These are phyloP conservation scores for Cyberlindnera euphorbiiphila DNA, from an alignment of 805 yeast genomes.

Conservation along the genomic window DNA sequence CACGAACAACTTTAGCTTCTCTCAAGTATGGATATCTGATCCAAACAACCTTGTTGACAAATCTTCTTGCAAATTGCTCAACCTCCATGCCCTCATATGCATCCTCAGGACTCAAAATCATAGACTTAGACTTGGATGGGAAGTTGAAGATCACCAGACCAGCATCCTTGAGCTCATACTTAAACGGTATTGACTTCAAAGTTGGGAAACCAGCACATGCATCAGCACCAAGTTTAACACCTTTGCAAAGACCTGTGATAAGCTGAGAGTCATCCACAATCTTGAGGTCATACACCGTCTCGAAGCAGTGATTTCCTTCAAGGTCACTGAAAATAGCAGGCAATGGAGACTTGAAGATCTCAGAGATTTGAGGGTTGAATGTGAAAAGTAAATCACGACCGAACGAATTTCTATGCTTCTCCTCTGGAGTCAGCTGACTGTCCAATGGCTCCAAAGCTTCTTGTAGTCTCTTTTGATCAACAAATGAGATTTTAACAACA, in stretches of 20 bases:
- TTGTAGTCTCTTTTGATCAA: slow-evolving; percentile 72
- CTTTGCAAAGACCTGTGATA: slow-evolving; percentile 56
- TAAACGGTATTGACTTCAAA: slow-evolving; percentile 64
- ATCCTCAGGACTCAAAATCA: slow-evolving; percentile 61
- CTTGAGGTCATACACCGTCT: slow-evolving; percentile 52
- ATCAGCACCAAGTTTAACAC: slow-evolving; percentile 66
- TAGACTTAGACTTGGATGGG: slow-evolving; percentile 79
- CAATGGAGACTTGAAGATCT: slow-evolving; percentile 68
- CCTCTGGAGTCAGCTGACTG: slow-evolving; percentile 60
- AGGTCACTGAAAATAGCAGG: slow-evolving; percentile 75
- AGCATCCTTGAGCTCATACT: slow-evolving; percentile 47
- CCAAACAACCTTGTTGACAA: slow-evolving; percentile 59
- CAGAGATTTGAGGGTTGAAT: slow-evolving; percentile 72
- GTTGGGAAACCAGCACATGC: slow-evolving; percentile 90
- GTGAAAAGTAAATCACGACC: slow-evolving; percentile 68
- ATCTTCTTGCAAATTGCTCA: slow-evolving; percentile 63
- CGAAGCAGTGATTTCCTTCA: slow-evolving; percentile 74
- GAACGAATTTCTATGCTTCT: slow-evolving; percentile 65
- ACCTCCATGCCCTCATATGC: slow-evolving; percentile 50
- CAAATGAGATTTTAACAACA: slow-evolving; percentile 87
- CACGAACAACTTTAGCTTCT: slow-evolving; percentile 68
- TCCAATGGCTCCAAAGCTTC: slow-evolving; percentile 71
- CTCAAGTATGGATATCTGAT: slow-evolving; percentile 88
- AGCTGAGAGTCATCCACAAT: slow-evolving; percentile 35
- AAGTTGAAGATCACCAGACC: slow-evolving; percentile 77